phyloP scores from a whole-genome alignment of 2,329 filamentous ascomycete genomes.

The Epichloe typhina region DNA sequence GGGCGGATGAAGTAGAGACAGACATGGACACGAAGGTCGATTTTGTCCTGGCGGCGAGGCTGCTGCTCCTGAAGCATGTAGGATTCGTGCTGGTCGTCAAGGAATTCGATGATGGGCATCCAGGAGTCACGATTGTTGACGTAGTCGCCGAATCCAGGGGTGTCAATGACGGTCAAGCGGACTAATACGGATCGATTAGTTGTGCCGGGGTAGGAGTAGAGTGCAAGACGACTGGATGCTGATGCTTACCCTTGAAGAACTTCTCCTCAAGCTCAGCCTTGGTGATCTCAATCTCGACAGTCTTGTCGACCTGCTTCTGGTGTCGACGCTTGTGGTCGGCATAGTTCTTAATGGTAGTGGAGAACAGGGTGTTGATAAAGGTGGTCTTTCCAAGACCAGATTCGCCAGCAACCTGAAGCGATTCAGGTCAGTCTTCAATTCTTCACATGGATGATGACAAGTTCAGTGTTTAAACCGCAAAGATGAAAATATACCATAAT shows the following conservation, averaged over 20 bases:
- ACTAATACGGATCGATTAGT: constrained; percentile 37
- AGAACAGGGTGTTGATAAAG: constrained; percentile 99
- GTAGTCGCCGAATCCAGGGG: constrained; percentile 97
- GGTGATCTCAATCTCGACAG: constrained; percentile 98
- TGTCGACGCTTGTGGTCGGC: constrained; percentile 99
- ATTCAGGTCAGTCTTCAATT: constrained; percentile 6
- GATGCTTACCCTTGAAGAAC: constrained; percentile 87
- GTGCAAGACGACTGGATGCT: constrained; percentile 3
- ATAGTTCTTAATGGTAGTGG: constrained; percentile 99
- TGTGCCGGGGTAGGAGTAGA: too few relatives aligned
- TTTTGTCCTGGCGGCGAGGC: constrained; percentile 94
- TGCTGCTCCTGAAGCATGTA: constrained; percentile 99
- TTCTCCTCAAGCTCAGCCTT: constrained; percentile 99
- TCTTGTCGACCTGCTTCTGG: constrained; percentile 99
- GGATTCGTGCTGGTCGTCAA: constrained; percentile 99
- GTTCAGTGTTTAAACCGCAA: background rate
- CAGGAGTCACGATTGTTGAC: constrained; percentile 99
- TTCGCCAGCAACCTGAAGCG: constrained; percentile 78
- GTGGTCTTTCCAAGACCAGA: constrained; percentile 98
- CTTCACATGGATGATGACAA: background rate
- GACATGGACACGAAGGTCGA: constrained; percentile 95
- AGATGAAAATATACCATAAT: constrained; percentile 63
- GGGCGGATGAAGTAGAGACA: constrained; percentile 99
- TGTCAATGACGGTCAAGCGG: constrained; percentile 96
- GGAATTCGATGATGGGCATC: constrained; percentile 99